Base-by-base conservation (phyloP, 768 basidiomycete genomes). In the Postia placenta region DNA sequence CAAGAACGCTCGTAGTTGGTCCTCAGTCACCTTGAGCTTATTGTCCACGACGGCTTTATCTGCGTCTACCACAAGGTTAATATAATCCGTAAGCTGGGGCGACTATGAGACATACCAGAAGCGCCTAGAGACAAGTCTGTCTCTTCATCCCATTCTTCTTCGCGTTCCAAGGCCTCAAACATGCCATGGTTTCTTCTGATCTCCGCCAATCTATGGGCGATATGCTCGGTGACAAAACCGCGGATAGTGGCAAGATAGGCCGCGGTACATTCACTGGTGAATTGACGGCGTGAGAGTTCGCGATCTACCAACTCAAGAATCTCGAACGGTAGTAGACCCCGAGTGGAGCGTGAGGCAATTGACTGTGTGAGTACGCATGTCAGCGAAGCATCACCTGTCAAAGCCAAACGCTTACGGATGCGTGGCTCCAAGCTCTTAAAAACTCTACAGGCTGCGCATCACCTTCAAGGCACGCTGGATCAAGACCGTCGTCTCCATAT, bases 401-500 rank as follows among this genome's bases (percentile, higher is more conserved):
- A 55, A 39, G 27, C 22, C 4, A 15, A 6, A 38, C 5, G 60
- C 75, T 59, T 63, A 89, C 92, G 60, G 74, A 73, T 49, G 92
- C 86, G 69, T 96, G 93, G 30, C 69, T 80, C 85, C 94, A 90
- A 23, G 89, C 85, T 43, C 96, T 78, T 41, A 81, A 76, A 53
- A 92, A 87, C 55, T 96, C 94, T 49, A 97, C 79, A 2, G 96
- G 96, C 55, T 89, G 87, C 7, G 90, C 89, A 57, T 97, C 96
- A 30, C 93, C 94, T 67, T 98, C 96, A 24, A 98, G 74, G 59
- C 89, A 92, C 40, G 92, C 94, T 1, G 96, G 96, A 65, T 99
- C 96, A 27, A 99, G 74, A 44, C 92, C 94, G 63, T 99, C 96
- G 59, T 96, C 94, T 26, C 96, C 96, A 57, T 96, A 99, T 25